Base-by-base conservation (phyloP, 1,139 yeast species). In the Hyphopichia khmerensis region DNA sequence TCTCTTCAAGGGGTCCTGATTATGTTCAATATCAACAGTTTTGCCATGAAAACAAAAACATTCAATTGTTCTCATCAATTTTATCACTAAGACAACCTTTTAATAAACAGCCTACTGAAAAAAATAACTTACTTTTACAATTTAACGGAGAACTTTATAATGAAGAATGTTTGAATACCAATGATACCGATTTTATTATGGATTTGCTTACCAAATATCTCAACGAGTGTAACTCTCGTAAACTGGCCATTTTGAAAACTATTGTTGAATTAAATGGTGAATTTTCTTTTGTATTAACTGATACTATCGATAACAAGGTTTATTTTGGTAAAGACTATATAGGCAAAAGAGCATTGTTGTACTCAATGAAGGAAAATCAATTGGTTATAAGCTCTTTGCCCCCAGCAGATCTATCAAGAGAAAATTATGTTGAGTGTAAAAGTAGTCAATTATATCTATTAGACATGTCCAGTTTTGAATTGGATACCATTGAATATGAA, bases 101-200 rank as follows among this genome's bases (percentile, higher is more conserved):
- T 50, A 80, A 87, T 0, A 52, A 64, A 19, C 98, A 93, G 61
- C 96, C 98, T 0, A 43, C 64, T 1, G 42, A 40, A 2, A 32
- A 48, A 77, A 45, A 35, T 3, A 53, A 53, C 15, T 60, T 57
- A 46, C 39, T 64, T 55, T 43, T 82, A 49, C 96, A 87, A 55
- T 93, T 85, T 64, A 93, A 93, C 59, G 99, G 98, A 0, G 98
- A 91, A 57, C 65, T 90, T 11, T 91, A 91, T 59, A 83, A 84
- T 50, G 55, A 60, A 1, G 82, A 77, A 31, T 77, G 85, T 27
- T 52, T 64, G 30, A 43, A 48, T 2, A 41, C 51, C 2, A 72
- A 69, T 44, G 77, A 74, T 48, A 73, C 77, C 0, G 55, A 49
- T 11, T 71, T 40, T 49, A 54, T 60, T 18, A 50, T 51, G 43